A percentile compares a stretch with the other conserved stretches of the same genome.
Conservation (phyloP, 352 stramenopile species). For the Phytophthora palmivora region DNA sequence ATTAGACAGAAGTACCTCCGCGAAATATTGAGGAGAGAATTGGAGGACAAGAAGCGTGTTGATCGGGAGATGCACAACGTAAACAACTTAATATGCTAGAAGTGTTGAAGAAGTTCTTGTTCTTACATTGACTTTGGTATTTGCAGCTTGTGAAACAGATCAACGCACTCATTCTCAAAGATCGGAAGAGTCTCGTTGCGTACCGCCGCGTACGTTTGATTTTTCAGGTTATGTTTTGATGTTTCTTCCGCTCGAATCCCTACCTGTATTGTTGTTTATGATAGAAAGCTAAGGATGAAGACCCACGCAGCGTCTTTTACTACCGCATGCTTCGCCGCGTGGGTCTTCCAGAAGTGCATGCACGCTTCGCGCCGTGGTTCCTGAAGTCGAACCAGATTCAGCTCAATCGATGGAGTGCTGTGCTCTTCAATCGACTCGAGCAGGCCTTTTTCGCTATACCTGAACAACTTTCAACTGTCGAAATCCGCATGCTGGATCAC, state of each 20-base stretch:
- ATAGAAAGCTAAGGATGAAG: conserved; percentile 71
- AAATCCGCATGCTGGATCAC: conserved; percentile 66
- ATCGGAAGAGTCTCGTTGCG: conserved; percentile 51
- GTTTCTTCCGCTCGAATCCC: background rate
- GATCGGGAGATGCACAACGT: conserved; percentile 59
- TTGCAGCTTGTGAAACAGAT: conserved; percentile 75
- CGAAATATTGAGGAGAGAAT: conserved; percentile 47
- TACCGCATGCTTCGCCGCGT: conserved; percentile 80
- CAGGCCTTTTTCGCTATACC: conserved; percentile 64
- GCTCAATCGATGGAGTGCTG: conserved; percentile 71
- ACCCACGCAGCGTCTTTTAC: conserved; percentile 76
- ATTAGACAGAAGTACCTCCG: conserved; percentile 47
- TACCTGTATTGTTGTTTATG: background rate
- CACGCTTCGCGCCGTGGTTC: conserved; percentile 80
- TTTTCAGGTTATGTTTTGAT: background rate
- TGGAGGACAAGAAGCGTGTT: conserved; percentile 42
- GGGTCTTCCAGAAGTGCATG: conserved; percentile 72
- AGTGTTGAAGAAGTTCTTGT: background rate
- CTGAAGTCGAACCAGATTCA: conserved; percentile 78
- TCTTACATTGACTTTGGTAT: background rate
- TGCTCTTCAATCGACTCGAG: conserved; percentile 74
- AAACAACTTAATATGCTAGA: background rate
- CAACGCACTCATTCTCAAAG: conserved; percentile 66
- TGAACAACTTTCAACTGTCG: conserved; percentile 65
- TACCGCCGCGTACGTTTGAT: conserved; percentile 58